Conservation (phyloP, 305 asterid genomes). For the Vinca major region DNA sequence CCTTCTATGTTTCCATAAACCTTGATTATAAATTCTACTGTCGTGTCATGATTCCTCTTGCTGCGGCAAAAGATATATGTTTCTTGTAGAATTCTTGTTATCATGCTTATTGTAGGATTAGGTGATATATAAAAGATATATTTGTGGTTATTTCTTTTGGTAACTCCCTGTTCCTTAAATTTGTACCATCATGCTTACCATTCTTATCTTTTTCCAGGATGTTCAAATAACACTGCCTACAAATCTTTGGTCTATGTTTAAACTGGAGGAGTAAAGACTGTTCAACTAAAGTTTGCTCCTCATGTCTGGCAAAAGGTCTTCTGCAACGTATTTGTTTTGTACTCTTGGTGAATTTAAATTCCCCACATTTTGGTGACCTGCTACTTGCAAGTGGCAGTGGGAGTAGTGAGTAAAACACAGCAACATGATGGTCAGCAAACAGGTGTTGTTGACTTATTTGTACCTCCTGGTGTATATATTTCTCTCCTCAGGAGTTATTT, state of each 20-base stretch:
- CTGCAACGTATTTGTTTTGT: conserved; percentile 11
- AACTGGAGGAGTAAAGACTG: conserved; percentile 17
- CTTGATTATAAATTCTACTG: not conserved
- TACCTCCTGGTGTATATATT: conserved; percentile 68
- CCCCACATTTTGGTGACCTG: conserved; percentile 21
- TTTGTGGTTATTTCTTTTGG: not conserved
- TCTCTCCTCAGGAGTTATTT: conserved; percentile 87
- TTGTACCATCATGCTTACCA: not conserved
- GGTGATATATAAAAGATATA: not conserved
- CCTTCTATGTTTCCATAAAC: not conserved
- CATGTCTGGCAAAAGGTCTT: conserved; percentile 18
- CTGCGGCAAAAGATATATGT: not conserved
- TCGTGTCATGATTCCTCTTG: not conserved
- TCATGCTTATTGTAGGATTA: not conserved
- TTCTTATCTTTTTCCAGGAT: conserved; percentile 10
- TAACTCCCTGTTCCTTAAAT: not conserved
- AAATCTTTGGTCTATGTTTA: not conserved
- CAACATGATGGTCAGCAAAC: conserved; percentile 62
- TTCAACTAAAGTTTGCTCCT: conserved; percentile 19
- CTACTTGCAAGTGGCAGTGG: conserved; percentile 23
- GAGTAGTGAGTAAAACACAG: conserved; percentile 26
- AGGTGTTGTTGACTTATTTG: conserved; percentile 74
- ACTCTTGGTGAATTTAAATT: conserved; percentile 6
- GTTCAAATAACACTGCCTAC: not conserved
- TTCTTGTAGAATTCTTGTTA: not conserved